Evolutionary conservation across 306 rosid species (phyloP).

Genomic region (Pueraria montana): DNA sequence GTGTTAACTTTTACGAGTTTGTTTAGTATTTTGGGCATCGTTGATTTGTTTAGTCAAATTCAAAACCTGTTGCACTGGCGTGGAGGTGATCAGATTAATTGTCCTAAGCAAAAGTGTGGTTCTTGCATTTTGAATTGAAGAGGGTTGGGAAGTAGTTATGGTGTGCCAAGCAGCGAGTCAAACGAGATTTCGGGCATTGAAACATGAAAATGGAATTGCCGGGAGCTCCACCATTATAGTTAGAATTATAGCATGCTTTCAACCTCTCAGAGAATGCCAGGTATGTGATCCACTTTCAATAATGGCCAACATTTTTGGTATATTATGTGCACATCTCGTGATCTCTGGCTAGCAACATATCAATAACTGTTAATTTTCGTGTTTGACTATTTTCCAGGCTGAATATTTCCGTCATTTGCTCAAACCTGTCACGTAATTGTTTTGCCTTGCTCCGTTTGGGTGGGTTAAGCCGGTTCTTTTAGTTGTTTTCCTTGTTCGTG

Average conservation of each 20-base stretch:
- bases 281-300: constrained; percentile 54
- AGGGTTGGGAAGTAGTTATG: constrained; percentile 86
- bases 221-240: constrained; percentile 87
- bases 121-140: constrained; percentile 55
- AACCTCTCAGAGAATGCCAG: constrained; percentile 98
- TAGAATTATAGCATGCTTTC: constrained; percentile 95
- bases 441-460: constrained; percentile 51
- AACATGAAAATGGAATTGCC: constrained; percentile 88
- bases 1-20: constrained; percentile 6
- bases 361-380: constrained; percentile 27
- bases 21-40: constrained; percentile 23
- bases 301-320: not conserved
- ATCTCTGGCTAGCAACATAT: not conserved
- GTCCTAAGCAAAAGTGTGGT: constrained; percentile 55
- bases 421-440: constrained; percentile 91
- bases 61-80: constrained; percentile 13
- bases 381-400: constrained; percentile 84
- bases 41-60: not conserved
- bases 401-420: constrained; percentile 95
- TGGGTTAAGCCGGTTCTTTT: constrained; percentile 71
- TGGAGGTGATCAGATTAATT: constrained; percentile 41
- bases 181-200: constrained; percentile 97
- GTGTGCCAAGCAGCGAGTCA: constrained; percentile 97
- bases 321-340: not conserved
- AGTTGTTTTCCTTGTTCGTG: constrained; percentile 67